These are phyloP conservation scores for Cercospora sp. DNA, from an alignment of 2,329 filamentous ascomycete species.

Conservation along the genomic window DNA sequence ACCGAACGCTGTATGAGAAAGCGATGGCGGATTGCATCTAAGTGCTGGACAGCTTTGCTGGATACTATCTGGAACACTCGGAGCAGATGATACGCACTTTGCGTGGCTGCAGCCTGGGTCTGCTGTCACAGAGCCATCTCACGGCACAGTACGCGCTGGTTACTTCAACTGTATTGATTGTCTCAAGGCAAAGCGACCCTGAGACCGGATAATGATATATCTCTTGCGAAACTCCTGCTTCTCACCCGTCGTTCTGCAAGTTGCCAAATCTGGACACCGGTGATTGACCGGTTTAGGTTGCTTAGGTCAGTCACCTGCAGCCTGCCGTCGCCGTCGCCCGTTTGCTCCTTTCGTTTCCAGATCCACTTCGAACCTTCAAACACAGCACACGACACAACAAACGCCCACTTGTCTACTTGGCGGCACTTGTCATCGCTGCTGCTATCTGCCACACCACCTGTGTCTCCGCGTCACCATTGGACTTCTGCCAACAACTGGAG, in stretches of 20 bases:
- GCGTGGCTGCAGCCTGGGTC: not conserved
- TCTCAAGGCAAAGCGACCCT: not conserved
- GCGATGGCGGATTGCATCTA: not conserved
- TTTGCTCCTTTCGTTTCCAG: not conserved
- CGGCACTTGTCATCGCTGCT: not conserved
- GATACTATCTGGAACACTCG: not conserved
- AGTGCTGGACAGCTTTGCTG: not conserved
- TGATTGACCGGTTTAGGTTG: not conserved
- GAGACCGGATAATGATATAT: not conserved
- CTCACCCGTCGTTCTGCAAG: not conserved
- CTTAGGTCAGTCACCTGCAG: not conserved
- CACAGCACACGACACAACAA: not conserved
- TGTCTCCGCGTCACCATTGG: not conserved
- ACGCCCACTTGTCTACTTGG: not conserved
- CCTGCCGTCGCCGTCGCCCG: not conserved
- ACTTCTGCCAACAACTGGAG: not conserved
- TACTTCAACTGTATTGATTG: not conserved
- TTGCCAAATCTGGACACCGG: not conserved
- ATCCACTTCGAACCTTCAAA: slow-evolving; percentile 4
- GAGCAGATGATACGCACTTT: not conserved
- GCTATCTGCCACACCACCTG: not conserved
- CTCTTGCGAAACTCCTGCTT: not conserved
- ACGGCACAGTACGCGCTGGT: not conserved
- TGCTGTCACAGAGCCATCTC: not conserved
- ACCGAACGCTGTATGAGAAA: not conserved